These are phyloP conservation scores for Yarrowia osloensis DNA, from an alignment of 805 yeast genomes.

Conservation along the genomic window DNA sequence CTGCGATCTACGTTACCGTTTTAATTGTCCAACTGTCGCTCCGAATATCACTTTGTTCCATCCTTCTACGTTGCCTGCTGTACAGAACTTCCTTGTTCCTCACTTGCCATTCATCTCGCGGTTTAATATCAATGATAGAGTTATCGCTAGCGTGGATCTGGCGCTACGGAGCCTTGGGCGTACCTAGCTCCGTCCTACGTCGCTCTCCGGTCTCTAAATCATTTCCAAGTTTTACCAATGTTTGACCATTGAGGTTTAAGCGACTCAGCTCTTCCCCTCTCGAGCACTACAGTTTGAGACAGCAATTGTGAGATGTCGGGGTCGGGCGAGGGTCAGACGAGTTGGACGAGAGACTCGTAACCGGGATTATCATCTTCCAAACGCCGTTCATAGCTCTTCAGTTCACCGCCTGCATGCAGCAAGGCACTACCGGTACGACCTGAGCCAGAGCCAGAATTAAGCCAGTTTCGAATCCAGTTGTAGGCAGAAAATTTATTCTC, in stretches of 20 bases:
- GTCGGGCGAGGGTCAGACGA: too few relatives aligned
- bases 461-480: too few relatives aligned
- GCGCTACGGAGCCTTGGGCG: not conserved
- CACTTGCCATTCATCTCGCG: not conserved
- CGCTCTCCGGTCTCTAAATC: not conserved
- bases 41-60: too few relatives aligned
- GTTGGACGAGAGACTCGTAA: too few relatives aligned
- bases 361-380: too few relatives aligned
- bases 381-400: too few relatives aligned
- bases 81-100: too few relatives aligned
- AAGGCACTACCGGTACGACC: too few relatives aligned
- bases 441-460: too few relatives aligned
- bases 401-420: too few relatives aligned
- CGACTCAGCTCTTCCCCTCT: not conserved
- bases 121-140: not conserved
- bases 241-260: not conserved
- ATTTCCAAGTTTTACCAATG: not conserved
- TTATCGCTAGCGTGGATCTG: not conserved
- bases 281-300: not conserved
- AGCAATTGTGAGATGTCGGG: too few relatives aligned
- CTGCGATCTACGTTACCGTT: not conserved
- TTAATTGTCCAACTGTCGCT: too few relatives aligned
- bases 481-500: not conserved
- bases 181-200: not conserved
- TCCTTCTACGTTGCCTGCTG: not conserved